These are phyloP conservation scores for Croton laevigatus DNA, from an alignment of 441 rosid species.

Conservation along the genomic window DNA sequence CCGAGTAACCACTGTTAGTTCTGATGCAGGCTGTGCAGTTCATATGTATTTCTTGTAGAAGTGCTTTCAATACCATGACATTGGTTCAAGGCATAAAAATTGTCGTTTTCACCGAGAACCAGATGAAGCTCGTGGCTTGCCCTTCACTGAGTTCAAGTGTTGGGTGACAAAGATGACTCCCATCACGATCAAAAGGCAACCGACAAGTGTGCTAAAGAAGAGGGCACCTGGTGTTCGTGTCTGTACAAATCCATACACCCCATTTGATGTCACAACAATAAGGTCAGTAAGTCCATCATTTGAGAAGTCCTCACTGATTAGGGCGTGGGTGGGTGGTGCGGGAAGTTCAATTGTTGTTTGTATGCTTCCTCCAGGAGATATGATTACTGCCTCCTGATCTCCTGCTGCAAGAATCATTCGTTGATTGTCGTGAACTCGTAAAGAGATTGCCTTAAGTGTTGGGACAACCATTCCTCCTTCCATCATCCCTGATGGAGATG, in stretches of 20 bases:
- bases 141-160: constrained; percentile 76
- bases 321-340: constrained; percentile 84
- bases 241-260: constrained; percentile 90
- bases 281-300: constrained; percentile 88
- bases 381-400: constrained; percentile 78
- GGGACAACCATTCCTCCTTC: constrained; percentile 80
- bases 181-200: constrained; percentile 90
- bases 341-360: constrained; percentile 76
- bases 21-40: not conserved
- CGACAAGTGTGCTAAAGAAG: constrained; percentile 96
- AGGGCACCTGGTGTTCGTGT: constrained; percentile 97
- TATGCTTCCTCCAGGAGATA: constrained; percentile 84
- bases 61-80: not conserved
- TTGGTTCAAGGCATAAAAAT: not conserved
- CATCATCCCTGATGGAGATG: constrained; percentile 86
- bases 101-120: constrained; percentile 33
- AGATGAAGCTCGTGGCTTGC: constrained; percentile 71
- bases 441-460: constrained; percentile 69
- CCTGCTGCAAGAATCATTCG: constrained; percentile 95
- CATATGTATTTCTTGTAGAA: not conserved
- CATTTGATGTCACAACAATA: constrained; percentile 82
- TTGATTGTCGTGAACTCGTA: constrained; percentile 72
- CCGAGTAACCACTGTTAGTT: not conserved
- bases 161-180: constrained; percentile 84
- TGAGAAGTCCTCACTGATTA: constrained; percentile 82